Conservation (phyloP, 2,329 filamentous ascomycete genomes). For the Fusarium marasasianum region DNA sequence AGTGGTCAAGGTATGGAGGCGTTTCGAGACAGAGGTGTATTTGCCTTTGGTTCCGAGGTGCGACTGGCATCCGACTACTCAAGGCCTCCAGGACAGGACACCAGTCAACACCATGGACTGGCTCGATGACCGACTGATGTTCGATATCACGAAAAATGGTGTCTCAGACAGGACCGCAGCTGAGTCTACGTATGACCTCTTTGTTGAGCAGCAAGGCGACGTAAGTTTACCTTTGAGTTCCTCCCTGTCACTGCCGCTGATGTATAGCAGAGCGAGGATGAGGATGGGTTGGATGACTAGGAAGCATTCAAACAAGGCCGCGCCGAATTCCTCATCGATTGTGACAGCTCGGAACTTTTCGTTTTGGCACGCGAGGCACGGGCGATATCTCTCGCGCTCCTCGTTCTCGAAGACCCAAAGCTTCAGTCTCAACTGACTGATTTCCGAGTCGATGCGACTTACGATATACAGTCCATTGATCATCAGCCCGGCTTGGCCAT, state of each 20-base stretch:
- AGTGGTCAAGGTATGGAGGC: background rate
- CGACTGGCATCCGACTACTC: background rate
- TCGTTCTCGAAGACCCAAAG: background rate
- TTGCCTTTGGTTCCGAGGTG: background rate
- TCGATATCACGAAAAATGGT: background rate
- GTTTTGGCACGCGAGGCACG: background rate
- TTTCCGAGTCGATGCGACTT: background rate
- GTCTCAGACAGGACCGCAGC: background rate
- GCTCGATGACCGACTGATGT: background rate
- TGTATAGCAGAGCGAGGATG: background rate
- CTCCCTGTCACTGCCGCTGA: background rate
- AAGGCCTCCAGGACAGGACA: background rate
- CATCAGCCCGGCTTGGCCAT: background rate
- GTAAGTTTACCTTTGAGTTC: background rate
- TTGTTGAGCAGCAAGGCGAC: background rate
- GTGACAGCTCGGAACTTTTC: background rate
- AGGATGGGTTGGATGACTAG: background rate
- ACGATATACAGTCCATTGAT: fast-evolving
- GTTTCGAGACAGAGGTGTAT: background rate
- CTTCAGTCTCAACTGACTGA: background rate
- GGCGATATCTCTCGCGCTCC: fast-evolving
- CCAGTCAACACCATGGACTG: background rate
- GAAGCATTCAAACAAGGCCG: background rate
- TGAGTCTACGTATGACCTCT: background rate
- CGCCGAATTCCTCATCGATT: background rate